Percentiles rank a stretch among this genome's conserved stretches.
phyloP scores from a whole-genome alignment of 2,329 filamentous ascomycete genomes.

The Apiospora rasikravindrae region DNA sequence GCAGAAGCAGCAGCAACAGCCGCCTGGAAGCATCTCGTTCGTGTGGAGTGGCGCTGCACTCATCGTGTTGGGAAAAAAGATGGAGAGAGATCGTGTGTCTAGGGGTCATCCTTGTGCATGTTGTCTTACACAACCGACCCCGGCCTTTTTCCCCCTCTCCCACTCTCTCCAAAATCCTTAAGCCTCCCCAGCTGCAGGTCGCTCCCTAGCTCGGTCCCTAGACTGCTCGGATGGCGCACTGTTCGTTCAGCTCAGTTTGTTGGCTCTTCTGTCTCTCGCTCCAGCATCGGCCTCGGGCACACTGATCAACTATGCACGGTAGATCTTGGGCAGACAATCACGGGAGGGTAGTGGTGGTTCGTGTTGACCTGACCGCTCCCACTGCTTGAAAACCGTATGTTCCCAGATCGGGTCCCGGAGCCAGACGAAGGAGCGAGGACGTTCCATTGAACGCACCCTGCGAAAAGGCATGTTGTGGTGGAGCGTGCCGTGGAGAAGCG shows the following conservation, averaged over 20 bases:
- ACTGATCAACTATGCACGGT: not conserved
- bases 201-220: not conserved
- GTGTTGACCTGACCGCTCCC: constrained; percentile 12
- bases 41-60: not conserved
- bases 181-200: constrained; percentile 5
- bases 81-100: constrained; percentile 3
- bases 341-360: not conserved
- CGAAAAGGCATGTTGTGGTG: constrained; percentile 1
- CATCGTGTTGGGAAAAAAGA: constrained; percentile 15
- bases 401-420: not conserved
- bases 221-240: constrained; percentile 11
- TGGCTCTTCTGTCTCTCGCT: not conserved
- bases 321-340: not conserved
- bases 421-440: not conserved
- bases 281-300: not conserved
- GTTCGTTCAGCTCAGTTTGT: not conserved
- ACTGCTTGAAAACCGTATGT: constrained; percentile 11
- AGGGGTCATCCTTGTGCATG: not conserved
- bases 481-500: constrained; percentile 8
- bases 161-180: not conserved
- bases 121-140: constrained; percentile 1
- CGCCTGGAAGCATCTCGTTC: not conserved
- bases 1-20: not conserved
- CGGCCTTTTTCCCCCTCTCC: not conserved
- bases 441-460: not conserved